Base-by-base conservation (phyloP, 1,284 basidiomycete species). In the Cryptococcus sp. region DNA sequence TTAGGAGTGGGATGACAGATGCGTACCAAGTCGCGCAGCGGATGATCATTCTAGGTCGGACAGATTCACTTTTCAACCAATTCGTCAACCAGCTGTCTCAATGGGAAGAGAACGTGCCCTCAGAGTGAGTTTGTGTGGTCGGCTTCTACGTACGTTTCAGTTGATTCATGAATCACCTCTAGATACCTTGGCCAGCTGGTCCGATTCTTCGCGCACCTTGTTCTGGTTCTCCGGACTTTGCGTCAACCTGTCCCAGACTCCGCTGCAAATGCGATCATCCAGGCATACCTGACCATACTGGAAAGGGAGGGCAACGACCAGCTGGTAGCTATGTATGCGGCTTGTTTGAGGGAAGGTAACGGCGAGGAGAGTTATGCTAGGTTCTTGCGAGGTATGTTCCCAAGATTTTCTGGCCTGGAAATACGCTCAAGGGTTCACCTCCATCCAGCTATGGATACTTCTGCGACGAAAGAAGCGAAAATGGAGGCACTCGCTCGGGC, bases 151-250 rank as follows among this genome's bases (percentile, higher is more conserved):
- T 29, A 5, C 26, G 10, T 29, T 5, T 29, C 10, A 10, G 10
- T 10, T 29, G 10, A 29, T 10, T 29, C 26, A 5, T 29, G 26
- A 29, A 29, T 10, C 26, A 15, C 46, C 17, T 25, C 23, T 48
- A 66, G 67, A 45, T 59, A 73, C 17, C 61, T 78, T 22, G 67
- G 73, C 3, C 80, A 81, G 13, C 70, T 84, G 19, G 66, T 84
- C 25, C 89, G 94, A 23, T 99, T 99, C 82, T 97, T 96, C 72
- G 87, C 93, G 0, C 95, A 99, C 70, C 81, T 98, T n/a, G 91
- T 92, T 62, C 85, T 99, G 19, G 93, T 89, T 76, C 82, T 97
- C 1, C 87, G 89, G 55, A 84, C 93, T 75, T 87, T 97, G 45
- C 86, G 89, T 57, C 80, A 88, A 48, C 76, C 84, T 0, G 84